Conservation (phyloP, 352 stramenopile genomes). For the Pythium phragmiticola region DNA sequence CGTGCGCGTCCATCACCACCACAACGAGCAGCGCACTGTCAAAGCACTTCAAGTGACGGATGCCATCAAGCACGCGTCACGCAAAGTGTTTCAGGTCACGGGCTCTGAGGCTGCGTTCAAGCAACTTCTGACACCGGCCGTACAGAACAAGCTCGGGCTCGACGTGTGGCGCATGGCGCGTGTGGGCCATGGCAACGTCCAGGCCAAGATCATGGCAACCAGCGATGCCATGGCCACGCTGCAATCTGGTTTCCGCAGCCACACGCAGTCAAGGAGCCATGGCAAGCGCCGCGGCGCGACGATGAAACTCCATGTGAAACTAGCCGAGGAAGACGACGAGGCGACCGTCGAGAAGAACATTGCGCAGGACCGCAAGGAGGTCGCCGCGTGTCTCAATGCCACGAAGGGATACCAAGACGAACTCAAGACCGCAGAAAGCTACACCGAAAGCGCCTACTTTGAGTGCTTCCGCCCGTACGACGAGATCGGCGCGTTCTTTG, state of each 20-base stretch:
- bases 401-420: slow-evolving; percentile 49
- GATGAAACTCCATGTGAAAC: slow-evolving; percentile 29
- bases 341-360: slow-evolving; percentile 27
- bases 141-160: slow-evolving; percentile 18
- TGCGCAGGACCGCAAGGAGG: slow-evolving; percentile 44
- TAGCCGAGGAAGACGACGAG: background rate
- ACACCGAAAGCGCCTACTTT: slow-evolving; percentile 33
- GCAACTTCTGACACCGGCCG: slow-evolving; percentile 5
- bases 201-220: slow-evolving; percentile 21
- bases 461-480: slow-evolving; percentile 34
- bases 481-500: slow-evolving; percentile 29
- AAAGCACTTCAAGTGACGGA: background rate
- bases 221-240: slow-evolving; percentile 12
- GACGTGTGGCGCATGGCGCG: slow-evolving; percentile 26
- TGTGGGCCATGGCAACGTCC: background rate
- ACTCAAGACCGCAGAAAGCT: slow-evolving; percentile 20
- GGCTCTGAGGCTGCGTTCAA: slow-evolving; percentile 24
- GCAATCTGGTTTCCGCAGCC: too few species aligned
- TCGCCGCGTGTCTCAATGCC: slow-evolving; percentile 41
- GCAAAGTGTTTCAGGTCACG: slow-evolving; percentile 26
- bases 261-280: too few species aligned
- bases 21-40: slow-evolving; percentile 4
- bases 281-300: background rate
- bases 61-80: background rate
- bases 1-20: slow-evolving; percentile 19